Evolutionary conservation across 2,329 filamentous ascomycete genomes (phyloP), one percentile per base, ranked within the genome.

Genomic region (Trichoderma arundinaceum): DNA sequence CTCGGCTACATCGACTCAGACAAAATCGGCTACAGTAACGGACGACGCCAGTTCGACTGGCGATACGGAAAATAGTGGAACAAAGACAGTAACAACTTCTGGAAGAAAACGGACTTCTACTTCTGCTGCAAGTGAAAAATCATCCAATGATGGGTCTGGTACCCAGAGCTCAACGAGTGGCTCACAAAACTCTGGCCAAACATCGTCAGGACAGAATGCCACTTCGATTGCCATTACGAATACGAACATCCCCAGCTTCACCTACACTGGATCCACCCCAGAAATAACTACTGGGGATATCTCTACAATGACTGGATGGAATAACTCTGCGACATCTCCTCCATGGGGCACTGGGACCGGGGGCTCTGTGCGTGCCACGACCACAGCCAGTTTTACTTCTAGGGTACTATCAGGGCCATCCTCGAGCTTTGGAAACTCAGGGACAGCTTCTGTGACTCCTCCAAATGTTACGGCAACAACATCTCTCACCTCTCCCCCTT

Each of bases 261-360:
- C 22, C 5, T 58, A 51, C 13, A 43, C 46, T 7, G 53, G 17
- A 28, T 28, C 62, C 12, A 54, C 56, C 35, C 57, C 62, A 7
- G 15, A 10, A 9, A 44, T 65, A 9, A 54, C 61, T 1, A 65
- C 65, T 49, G 54, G 53, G 15, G 15, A 28, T n/a, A 19, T 15
- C 4, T 60, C 61, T 13, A 22, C 49, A 13, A 54, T 33, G 2
- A 35, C 61, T 15, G 66, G 56, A 13, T 67, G 66, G 66, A 67
- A 67, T 9, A 35, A 7, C 4, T 65, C 66, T 13, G 22, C 43
- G 3, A 38, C n/a, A n/a, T 58, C 35, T 19, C 32, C 39, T 38
- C 46, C 35, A 35, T 19, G 39, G 22, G 56, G 19, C 1, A 49
- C 66, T 2, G 52, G 41, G 10, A 49, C 66, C n/a, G 53, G 13